phyloP scores from a whole-genome alignment of 257 asterid species.

The Anisodus acutangulus region DNA sequence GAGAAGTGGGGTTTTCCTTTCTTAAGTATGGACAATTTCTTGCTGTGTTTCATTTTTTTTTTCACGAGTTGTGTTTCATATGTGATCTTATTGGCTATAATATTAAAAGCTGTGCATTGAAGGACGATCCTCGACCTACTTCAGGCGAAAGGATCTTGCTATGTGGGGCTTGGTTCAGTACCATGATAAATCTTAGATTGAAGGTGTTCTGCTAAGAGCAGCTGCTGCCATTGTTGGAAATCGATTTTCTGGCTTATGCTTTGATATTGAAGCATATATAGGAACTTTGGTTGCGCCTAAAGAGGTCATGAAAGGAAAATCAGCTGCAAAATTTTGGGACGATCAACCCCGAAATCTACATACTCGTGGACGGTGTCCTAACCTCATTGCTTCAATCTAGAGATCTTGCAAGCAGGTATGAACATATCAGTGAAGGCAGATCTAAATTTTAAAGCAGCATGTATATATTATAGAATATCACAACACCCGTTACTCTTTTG shows the following conservation, averaged over 20 bases:
- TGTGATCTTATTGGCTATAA: not conserved
- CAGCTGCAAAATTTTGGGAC: not conserved
- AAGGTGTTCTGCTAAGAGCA: not conserved
- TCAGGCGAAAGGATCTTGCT: not conserved
- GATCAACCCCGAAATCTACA: constrained; percentile 2
- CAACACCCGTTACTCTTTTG: not conserved
- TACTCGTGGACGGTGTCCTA: not conserved
- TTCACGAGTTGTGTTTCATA: not conserved
- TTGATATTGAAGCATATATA: not conserved
- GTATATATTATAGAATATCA: not conserved
- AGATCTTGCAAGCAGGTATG: constrained; percentile 6
- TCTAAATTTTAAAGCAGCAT: not conserved
- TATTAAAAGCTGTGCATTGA: not conserved
- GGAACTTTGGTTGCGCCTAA: not conserved
- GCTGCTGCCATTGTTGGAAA: constrained; percentile 8
- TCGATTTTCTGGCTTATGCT: not conserved
- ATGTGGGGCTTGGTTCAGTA: not conserved
- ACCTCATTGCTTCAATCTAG: not conserved
- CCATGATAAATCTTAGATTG: not conserved
- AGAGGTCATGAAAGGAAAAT: constrained; percentile 4
- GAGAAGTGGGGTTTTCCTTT: not conserved
- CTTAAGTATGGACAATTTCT: not conserved
- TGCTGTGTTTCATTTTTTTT: not conserved
- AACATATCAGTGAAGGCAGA: not conserved
- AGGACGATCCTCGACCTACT: not conserved